phyloP scores from a whole-genome alignment of 371 early-diverging fungal genomes.

The Lichtheimia ramosa region DNA sequence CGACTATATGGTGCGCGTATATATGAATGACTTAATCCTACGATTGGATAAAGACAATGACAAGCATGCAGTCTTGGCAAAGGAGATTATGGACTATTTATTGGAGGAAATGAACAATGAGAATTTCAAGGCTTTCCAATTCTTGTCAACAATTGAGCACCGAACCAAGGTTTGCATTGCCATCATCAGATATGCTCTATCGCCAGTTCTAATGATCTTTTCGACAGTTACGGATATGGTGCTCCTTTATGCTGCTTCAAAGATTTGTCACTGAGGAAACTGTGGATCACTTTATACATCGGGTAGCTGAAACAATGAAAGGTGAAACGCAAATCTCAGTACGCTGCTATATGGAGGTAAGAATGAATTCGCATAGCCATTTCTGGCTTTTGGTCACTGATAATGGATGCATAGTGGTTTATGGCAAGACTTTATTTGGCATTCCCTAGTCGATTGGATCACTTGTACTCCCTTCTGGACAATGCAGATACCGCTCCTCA shows the following conservation, averaged over 20 bases:
- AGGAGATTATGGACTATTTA: conserved; percentile 31
- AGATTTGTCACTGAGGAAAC: conserved; percentile 36
- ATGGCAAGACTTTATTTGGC: conserved; percentile 22
- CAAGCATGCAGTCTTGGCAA: conserved; percentile 31
- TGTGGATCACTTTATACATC: conserved; percentile 23
- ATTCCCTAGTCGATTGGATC: conserved; percentile 30
- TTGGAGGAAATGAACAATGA: conserved; percentile 21
- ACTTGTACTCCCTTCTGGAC: conserved; percentile 24
- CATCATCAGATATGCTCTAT: background rate
- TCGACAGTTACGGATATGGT: conserved; percentile 49
- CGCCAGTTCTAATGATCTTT: no score
- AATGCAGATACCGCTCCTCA: conserved; percentile 42
- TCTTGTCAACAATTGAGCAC: conserved; percentile 46
- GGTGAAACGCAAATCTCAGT: conserved; percentile 49
- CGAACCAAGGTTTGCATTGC: conserved; percentile 38
- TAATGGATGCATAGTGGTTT: conserved; percentile 25
- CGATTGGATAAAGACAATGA: conserved; percentile 33
- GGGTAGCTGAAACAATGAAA: conserved; percentile 32
- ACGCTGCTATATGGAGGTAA: conserved; percentile 54
- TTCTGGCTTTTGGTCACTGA: background rate
- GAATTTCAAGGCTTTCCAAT: conserved; percentile 26
- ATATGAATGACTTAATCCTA: conserved; percentile 52
- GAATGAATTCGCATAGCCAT: background rate
- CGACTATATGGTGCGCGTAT: conserved; percentile 60
- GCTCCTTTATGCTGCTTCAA: conserved; percentile 48